Percentiles rank a stretch among this genome's conserved stretches.
Evolutionary conservation across 495 filamentous ascomycete species (phyloP).

Genomic region (Aspergillus biplanus): DNA sequence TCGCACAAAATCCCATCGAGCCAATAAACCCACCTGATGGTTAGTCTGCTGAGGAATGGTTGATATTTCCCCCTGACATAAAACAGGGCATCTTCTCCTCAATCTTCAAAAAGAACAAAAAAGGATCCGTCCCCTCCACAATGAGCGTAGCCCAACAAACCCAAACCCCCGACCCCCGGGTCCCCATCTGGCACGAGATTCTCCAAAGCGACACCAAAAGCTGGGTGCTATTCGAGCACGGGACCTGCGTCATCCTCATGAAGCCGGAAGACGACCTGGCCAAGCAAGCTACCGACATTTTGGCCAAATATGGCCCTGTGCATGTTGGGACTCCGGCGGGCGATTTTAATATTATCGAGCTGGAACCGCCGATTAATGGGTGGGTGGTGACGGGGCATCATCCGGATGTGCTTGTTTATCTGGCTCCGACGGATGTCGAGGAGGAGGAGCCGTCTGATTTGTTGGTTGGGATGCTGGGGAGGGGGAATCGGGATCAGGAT

Average conservation of each 20-base stretch:
- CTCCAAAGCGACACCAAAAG: conserved; percentile 13
- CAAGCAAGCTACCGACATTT: conserved; percentile 14
- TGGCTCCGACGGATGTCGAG: conserved; percentile 1
- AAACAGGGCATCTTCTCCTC: background rate
- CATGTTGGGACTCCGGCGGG: conserved; percentile 7
- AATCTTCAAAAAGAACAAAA: background rate
- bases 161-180: background rate
- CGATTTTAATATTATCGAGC: conserved; percentile 14
- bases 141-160: background rate
- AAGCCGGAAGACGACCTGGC: conserved; percentile 14
- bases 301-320: conserved; percentile 12
- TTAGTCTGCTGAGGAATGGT: background rate
- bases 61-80: background rate
- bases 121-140: background rate
- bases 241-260: conserved; percentile 21
- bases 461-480: conserved; percentile 4
- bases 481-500: conserved; percentile 5
- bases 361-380: conserved; percentile 1
- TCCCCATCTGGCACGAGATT: conserved; percentile 1
- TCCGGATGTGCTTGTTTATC: conserved; percentile 18
- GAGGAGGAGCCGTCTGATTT: background rate
- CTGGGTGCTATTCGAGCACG: conserved; percentile 21
- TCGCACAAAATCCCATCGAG: too few relatives aligned
- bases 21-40: too few relatives aligned
- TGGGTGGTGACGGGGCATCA: conserved; percentile 21